These are phyloP conservation scores for Epithemia pelagica DNA, from an alignment of 108 stramenopile genomes.

Conservation along the genomic window DNA sequence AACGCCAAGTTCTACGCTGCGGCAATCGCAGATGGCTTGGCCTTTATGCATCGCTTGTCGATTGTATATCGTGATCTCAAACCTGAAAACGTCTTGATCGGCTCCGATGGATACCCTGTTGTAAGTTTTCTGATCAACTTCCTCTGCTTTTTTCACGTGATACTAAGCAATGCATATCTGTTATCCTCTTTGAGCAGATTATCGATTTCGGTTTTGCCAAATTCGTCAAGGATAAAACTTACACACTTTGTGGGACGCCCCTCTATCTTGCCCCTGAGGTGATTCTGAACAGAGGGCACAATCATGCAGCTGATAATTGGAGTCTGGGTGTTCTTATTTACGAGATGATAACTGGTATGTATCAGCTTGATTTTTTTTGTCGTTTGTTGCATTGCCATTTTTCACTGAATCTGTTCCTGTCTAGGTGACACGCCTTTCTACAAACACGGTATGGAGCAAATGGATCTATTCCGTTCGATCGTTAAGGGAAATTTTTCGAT, in stretches of 20 bases:
- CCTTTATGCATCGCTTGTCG: constrained; percentile 80
- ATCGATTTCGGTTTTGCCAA: constrained; percentile 58
- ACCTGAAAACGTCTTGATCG: constrained; percentile 75
- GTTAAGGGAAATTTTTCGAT: constrained; percentile 65
- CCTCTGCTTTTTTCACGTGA: constrained; percentile 88
- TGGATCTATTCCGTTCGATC: constrained; percentile 76
- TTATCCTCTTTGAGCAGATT: constrained; percentile 23
- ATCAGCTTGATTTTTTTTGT: constrained; percentile 44
- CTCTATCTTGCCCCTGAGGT: constrained; percentile 92
- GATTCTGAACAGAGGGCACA: constrained; percentile 86
- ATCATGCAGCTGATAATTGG: constrained; percentile 91
- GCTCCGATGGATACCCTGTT: constrained; percentile 59
- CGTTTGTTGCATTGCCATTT: constrained; percentile 31
- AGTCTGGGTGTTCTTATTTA: constrained; percentile 85
- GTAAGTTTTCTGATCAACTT: constrained; percentile 33
- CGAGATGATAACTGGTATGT: constrained; percentile 79
- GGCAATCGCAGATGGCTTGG: constrained; percentile 81
- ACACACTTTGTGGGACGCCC: constrained; percentile 95
- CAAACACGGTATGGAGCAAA: constrained; percentile 70
- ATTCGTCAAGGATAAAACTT: constrained; percentile 58
- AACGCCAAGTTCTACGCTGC: constrained; percentile 62
- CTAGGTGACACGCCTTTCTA: constrained; percentile 74
- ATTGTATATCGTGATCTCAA: constrained; percentile 93
- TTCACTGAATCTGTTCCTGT: too few species aligned
- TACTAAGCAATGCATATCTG: too few species aligned